Evolutionary conservation across 257 asterid species (phyloP), one percentile per base, ranked within the genome.

Genomic region (Galeopsis tetrahit): DNA sequence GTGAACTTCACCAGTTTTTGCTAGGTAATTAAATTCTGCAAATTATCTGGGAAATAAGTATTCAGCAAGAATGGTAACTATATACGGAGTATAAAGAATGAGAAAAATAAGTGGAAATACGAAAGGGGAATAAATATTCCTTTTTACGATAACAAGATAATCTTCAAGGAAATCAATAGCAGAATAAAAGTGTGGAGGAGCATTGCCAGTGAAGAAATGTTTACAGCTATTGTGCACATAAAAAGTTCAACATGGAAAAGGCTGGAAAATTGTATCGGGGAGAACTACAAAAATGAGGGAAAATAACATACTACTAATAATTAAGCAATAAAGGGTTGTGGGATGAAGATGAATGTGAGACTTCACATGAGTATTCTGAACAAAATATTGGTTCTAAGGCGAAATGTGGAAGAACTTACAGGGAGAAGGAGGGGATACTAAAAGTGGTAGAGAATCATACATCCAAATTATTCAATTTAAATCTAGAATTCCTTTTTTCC

Each of bases 331-430:
- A 35, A 66, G 28, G 32, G 32, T 32, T 33, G 15, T 32, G 10
- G 43, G 53, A 69, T 17, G 57, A 40, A 69, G 40, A 69, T 28
- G 66, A 63, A 69, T 38, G 31, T 38, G 43, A 38, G 43, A 38
- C 43, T 38, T 17, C 57, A 44, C 57, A 44, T 57, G 44, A 39
- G 5, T 46, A 70, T 9, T 57, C 59, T 10, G 44, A 40, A 57
- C 28, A 21, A 21, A 21, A 21, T 21, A 21, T 13, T 38, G 56
- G 46, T 28, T 56, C 14, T 42, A 58, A 57, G 10, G 13, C 33
- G 34, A 70, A 70, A 21, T 21, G 28, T 21, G 28, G 28, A 21
- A 21, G 28, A 21, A 21, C 28, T 21, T 21, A 21, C 0, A 21
- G 28, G 28, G 28, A 0, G 1, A 21, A 21, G 0, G 28, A 21